phyloP scores from a whole-genome alignment of 108 stramenopile species.

The Nitzschia sp. region DNA sequence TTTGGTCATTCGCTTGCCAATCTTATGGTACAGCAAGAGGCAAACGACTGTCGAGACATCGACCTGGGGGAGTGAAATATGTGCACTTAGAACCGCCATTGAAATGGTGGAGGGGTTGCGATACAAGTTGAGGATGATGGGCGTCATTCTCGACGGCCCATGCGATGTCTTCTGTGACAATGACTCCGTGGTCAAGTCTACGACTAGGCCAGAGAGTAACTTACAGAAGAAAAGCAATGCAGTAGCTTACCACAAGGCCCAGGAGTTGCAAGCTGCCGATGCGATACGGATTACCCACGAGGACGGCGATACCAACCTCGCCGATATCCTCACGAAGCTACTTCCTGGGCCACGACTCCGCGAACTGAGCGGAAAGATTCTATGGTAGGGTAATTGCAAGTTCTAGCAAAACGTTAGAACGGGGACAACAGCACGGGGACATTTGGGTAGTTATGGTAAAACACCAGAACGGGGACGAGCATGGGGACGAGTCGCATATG shows the following conservation, averaged over 20 bases:
- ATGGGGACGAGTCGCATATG: no score
- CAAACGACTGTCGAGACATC: constrained; percentile 61
- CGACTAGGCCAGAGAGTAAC: constrained; percentile 31
- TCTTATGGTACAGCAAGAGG: constrained; percentile 48
- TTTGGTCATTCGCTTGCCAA: constrained; percentile 49
- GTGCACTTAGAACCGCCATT: no score
- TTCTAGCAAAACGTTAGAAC: no score
- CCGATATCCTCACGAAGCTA: background rate
- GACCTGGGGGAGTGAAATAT: constrained; percentile 59
- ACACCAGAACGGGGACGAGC: no score
- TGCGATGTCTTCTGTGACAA: constrained; percentile 46
- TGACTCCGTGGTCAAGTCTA: constrained; percentile 35
- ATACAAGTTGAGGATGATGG: constrained; percentile 58
- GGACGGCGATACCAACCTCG: constrained; percentile 15
- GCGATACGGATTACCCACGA: constrained; percentile 29
- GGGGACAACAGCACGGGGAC: no score
- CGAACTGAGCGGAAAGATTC: background rate
- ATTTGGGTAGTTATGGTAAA: no score
- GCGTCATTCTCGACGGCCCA: constrained; percentile 45
- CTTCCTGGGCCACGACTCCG: background rate
- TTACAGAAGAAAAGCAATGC: constrained; percentile 43
- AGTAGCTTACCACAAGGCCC: constrained; percentile 39
- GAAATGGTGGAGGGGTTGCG: no score
- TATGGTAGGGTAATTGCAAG: no score
- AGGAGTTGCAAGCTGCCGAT: constrained; percentile 45